Base-by-base conservation (phyloP, 192 early-diverging fungal genomes). In the Diversispora epigaea region DNA sequence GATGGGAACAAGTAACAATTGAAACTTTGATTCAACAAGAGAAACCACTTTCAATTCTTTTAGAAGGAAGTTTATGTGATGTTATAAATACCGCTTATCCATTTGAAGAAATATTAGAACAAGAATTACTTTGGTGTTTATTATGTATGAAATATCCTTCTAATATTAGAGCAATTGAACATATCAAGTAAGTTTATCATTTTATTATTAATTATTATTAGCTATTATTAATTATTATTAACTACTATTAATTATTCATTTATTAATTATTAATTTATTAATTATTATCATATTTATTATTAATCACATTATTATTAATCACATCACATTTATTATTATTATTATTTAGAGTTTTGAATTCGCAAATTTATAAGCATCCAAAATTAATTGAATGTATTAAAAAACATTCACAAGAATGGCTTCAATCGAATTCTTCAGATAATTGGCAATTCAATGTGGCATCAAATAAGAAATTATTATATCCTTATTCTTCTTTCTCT, bases 71-170 rank as follows among this genome's bases (percentile, higher is more conserved):
- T 41, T 21, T 77, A 4, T 58, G 32, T 22, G 76, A 69, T 21
- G 39, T 77, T 25, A 71, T 77, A 4, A 9, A 58, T 21, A 60
- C 21, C 14, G 49, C 47, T n/a, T 77, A 58, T 61, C 55, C 76
- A 14, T 77, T 77, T 47, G 67, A 77, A 68, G 55, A 61, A 15
- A 77, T 77, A 1, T 19, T 77, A 8, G 21, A 61, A 17, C 76
- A 71, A 47, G 76, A 77, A 71, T 61, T 77, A 50, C 49, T 70
- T 41, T 77, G 76, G 76, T 77, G 76, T 47, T 43, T 77, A 22
- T 49, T 77, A 40, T 77, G 76, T 39, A 71, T 77, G 14, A 77
- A 71, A 61, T 77, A 77, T 43, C 66, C 76, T 32, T 46, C 50
- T 8, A 61, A 46, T 21, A 12, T 45, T 8, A 49, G 56, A 52